Base-by-base conservation (phyloP, 169 alveolate species). In the Plasmodium vivax region DNA sequence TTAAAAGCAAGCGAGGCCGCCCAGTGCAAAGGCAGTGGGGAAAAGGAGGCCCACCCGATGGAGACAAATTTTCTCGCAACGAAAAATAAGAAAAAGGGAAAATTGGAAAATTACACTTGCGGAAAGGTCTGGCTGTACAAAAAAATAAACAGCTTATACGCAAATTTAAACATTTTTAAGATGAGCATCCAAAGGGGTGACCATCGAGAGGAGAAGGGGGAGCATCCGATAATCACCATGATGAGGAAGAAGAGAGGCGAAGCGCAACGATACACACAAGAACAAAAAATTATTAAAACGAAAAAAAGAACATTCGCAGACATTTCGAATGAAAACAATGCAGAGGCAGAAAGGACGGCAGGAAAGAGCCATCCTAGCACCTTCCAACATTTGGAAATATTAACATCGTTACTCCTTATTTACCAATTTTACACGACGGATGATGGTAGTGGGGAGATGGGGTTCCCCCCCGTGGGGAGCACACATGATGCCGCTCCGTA, bases 351-450 rank as follows among this genome's bases (percentile, higher is more conserved):
- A 27, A 58, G 32, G 30, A 74, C 45, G 30, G 36, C n/a, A 72
- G 36, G 12, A 3, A 30, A 19, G 7, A 73, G 8, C 43, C 73
- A 58, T 30, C 30, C 83, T 36, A 8, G 16, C 3, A n/a, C 79
- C 10, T 90, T 90, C 73, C 91, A 68, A 14, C 62, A 90, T 90
- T 23, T 79, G 16, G 68, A 85, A 2, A 19, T 90, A 14, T 41
- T 90, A 56, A 79, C 80, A 79, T 90, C 94, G 8, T 38, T 90
- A 12, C 82, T 62, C n/a, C 27, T 27, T 90, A 90, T 90, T 73
- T 62, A 90, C 73, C 51, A 80, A 2, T 90, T 90, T 90, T 90
- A 80, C 58, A 80, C 83, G 9, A 73, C 34, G 30, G 23, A 74
- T 41, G 90, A 80, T 62, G 34, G 54, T 8, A 36, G 72, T 14